Conservation (phyloP, 768 basidiomycete genomes). For the Tulasnella sp. region DNA sequence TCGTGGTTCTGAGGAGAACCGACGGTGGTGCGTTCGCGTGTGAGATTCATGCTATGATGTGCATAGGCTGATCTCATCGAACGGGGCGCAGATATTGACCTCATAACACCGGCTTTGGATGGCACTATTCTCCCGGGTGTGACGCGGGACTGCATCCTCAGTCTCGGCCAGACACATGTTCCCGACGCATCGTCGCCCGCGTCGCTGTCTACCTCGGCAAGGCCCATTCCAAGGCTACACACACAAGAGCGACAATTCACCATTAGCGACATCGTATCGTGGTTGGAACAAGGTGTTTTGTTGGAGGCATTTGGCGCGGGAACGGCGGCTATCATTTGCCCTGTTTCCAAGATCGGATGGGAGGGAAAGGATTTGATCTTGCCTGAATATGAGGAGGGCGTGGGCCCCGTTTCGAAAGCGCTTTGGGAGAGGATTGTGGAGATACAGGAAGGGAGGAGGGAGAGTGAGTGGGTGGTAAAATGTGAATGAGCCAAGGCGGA, state of each 20-base stretch:
- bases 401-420: slow-evolving; percentile 59
- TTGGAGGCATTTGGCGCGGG: slow-evolving; percentile 84
- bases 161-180: slow-evolving; percentile 60
- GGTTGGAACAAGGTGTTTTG: slow-evolving; percentile 55
- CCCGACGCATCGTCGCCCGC: slow-evolving; percentile 36
- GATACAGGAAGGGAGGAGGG: slow-evolving; percentile 72
- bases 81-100: slow-evolving; percentile 56
- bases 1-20: slow-evolving; percentile 53
- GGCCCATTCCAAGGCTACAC: slow-evolving; percentile 37
- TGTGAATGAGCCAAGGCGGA: slow-evolving; percentile 9
- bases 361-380: slow-evolving; percentile 58
- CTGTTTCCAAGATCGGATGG: slow-evolving; percentile 70
- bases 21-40: slow-evolving; percentile 47
- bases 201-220: slow-evolving; percentile 47
- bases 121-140: slow-evolving; percentile 92
- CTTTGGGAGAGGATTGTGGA: slow-evolving; percentile 50
- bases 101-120: slow-evolving; percentile 84
- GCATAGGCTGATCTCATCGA: background rate
- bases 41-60: background rate
- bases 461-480: slow-evolving; percentile 71
- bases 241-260: slow-evolving; percentile 60
- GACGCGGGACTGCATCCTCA: slow-evolving; percentile 79
- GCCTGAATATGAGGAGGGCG: slow-evolving; percentile 50
- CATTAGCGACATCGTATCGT: slow-evolving; percentile 45
- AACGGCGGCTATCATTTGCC: slow-evolving; percentile 73